Evolutionary conservation across 805 yeast genomes (phyloP), one percentile per base, ranked within the genome.

Genomic region (Candida suzukii): DNA sequence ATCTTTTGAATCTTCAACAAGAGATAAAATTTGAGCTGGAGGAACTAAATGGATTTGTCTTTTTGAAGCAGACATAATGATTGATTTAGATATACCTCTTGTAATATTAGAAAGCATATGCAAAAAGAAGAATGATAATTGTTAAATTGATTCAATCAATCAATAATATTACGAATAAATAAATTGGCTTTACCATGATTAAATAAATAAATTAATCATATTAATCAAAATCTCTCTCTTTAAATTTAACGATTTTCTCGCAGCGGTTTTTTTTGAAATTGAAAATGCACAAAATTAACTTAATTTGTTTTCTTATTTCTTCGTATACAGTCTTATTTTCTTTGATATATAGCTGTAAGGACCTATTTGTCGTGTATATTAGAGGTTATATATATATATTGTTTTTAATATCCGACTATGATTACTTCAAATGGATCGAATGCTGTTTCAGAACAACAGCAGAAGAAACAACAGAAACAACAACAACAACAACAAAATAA

Each of bases 21-120:
- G 50, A 4, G 34, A 22, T 1, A 28, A 43, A 6, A 50, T 49
- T 16, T 47, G 37, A 4, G 57, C 52, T 3, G 61, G 61, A 1
- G 64, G 45, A 14, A 61, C 41, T 1, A 43, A 21, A 8, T 37
- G 17, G 19, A 48, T 21, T 8, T 12, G 2, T 35, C 45, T 48
- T 24, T 14, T 33, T 2, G 16, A 8, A 4, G 18, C 12, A 3
- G 28, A 9, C n/a, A n/a, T n/a, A 14, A n/a, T 6, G 18, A 34
- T 21, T 7, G 35, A 31, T 6, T 29, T 29, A 4, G 8, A 5
- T 29, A 29, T 6, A 16, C 19, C 32, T 29, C n/a, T n/a, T 5
- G 32, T 6, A n/a, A 29, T 18, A 18, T 29, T 9, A 16, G 4
- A 14, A 6, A 29, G 4, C 18, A 29, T 29, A 11, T n/a, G n/a